Base-by-base conservation (phyloP, 179 eudicot genomes). In the Beta macrorhiza region DNA sequence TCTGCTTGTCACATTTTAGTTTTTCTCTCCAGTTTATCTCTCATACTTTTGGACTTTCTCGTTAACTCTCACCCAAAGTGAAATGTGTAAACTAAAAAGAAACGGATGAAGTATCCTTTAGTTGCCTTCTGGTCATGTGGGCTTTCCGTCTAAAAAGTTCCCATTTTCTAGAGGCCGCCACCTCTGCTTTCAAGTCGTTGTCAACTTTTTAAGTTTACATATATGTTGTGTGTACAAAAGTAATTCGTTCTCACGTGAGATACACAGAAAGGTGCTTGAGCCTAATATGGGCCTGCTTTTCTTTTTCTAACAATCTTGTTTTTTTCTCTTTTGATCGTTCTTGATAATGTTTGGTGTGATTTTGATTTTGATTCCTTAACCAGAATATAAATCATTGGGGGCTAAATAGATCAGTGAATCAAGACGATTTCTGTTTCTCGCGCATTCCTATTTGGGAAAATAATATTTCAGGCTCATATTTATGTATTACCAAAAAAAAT, bases 311-410 rank as follows among this genome's bases (percentile, higher is more conserved):
- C 22, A 12, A 65, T 65, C 44, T 29, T 11, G 7, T 65, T 65
- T 25, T 25, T 25, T 32, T 11, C 2, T 32, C 19, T 25, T 5
- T 16, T 37, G 11, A 42, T 19, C 10, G 37, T 5, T 67, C 19
- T 32, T 68, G n/a, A 37, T 29, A 42, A 68, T 22, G 49, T 68
- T 20, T 37, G 72, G 22, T 37, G 20, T 45, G 22, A 68, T 68
- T 37, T 37, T 37, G 42, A 68, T 42, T 68, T 37, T 37, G 72
- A 68, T 68, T 42, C 72, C 72, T 68, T 68, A 68, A 68, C 51
- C 37, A 68, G 72, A 2, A 68, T 49, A 68, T 68, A 15, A 37
- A 42, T 68, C 10, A 13, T 68, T 42, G 37, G 72, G 51, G 72
- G 72, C 20, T 5, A 2, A 42, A 68, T 67, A 14, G 20, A 67